Percentiles rank a stretch among this genome's conserved stretches.
Conservation (phyloP, 2,329 filamentous ascomycete genomes). For the Kalaharituber pfeilii region DNA sequence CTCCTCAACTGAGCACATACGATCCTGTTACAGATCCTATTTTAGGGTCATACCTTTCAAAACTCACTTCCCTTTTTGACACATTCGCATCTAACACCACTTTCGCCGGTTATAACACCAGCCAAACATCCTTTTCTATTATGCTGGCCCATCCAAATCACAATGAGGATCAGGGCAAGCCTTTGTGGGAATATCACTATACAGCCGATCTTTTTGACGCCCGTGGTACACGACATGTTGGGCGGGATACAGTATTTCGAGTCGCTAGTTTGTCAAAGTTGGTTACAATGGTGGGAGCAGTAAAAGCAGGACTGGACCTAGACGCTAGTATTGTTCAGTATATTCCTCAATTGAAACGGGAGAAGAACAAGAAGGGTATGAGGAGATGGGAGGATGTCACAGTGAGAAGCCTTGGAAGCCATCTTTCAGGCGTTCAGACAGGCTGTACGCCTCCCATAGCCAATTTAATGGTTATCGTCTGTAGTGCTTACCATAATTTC, state of each 20-base stretch:
- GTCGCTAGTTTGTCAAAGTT: not conserved
- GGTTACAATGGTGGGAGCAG: not conserved
- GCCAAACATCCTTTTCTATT: not conserved
- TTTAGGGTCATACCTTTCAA: not conserved
- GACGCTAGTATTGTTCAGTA: not conserved
- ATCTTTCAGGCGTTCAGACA: not conserved
- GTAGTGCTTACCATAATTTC: too few relatives aligned
- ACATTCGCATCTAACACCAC: not conserved
- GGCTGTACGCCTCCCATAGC: not conserved
- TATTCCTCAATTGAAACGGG: not conserved
- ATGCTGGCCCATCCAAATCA: not conserved
- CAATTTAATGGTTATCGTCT: too few relatives aligned
- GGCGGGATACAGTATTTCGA: not conserved
- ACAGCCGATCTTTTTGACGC: not conserved
- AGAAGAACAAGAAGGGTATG: not conserved
- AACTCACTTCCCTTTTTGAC: not conserved
- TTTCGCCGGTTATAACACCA: not conserved
- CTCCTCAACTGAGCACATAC: not conserved
- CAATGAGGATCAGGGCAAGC: not conserved
- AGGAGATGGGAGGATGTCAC: not conserved
- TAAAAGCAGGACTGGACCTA: not conserved
- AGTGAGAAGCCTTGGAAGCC: not conserved
- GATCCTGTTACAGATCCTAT: not conserved
- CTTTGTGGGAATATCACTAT: not conserved
- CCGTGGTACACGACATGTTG: not conserved